These are phyloP conservation scores for Arabidopsis hybrid DNA, from an alignment of 441 rosid species.

Conservation along the genomic window DNA sequence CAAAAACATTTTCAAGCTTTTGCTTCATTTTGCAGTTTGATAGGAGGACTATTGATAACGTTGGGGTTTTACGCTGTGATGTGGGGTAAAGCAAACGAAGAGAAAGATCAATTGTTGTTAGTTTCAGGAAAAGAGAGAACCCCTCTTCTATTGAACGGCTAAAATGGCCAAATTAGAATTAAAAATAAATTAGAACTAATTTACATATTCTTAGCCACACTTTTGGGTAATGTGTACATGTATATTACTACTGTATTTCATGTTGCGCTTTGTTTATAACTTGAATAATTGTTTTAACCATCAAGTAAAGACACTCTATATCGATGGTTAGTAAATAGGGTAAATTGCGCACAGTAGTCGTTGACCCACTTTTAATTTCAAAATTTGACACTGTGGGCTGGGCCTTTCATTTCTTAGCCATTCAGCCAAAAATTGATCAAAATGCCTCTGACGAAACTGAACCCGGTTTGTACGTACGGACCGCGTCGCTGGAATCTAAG, in stretches of 20 bases:
- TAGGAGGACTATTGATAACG: conserved; percentile 39
- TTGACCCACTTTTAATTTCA: no score
- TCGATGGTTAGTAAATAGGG: no score
- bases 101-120: conserved; percentile 13
- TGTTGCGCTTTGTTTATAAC: neutral
- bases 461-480: no score
- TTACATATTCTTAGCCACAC: neutral
- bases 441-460: no score
- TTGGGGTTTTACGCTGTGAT: conserved; percentile 33
- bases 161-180: neutral
- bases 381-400: no score
- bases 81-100: conserved; percentile 41
- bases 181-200: neutral
- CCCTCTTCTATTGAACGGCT: conserved; percentile 10
- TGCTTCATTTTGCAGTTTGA: conserved; percentile 32
- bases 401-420: no score
- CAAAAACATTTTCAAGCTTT: neutral
- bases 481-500: no score
- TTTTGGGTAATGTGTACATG: neutral
- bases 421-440: no score
- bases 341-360: no score
- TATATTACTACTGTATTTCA: no score
- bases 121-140: neutral
- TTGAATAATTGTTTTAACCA: no score
- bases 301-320: no score